Base-by-base conservation (phyloP, 176 grass and related monocot genomes). In the Juncus effusus region DNA sequence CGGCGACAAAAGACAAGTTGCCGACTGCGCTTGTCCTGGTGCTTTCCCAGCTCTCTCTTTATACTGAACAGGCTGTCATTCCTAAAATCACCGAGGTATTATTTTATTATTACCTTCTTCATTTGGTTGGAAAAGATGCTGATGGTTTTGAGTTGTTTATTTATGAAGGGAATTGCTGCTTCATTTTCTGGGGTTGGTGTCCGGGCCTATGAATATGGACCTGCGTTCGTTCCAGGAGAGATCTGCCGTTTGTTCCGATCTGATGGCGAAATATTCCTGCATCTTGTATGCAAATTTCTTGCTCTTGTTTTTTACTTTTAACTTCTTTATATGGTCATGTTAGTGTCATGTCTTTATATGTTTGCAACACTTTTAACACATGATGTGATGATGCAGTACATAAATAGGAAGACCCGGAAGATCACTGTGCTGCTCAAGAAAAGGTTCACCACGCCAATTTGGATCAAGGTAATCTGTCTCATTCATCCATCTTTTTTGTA, bases 331-430 rank as follows among this genome's bases (percentile, higher is more conserved):
- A 62, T 75, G 58, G 1, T 28, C 61, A 6, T 74, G 11, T 59
- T 49, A 63, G 3, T 8, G 38, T 19, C 42, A 54, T 58, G n/a
- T 42, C 56, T 59, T 13, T 72, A 42, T 59, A 28, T 28, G 19
- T 28, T 28, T 28, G 19, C 19, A 28, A 28, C 19, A 28, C 19
- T 28, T 28, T 28, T 28, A 28, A 28, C 19, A 28, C 19, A 28
- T 28, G 9, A 36, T 71, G 10, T 81, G 63, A 19, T 60, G 65
- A 63, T 71, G 59, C 80, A 99, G 95, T 99, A 99, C 69, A 90
- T 99, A 81, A 99, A 87, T 81, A 81, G 80, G 81, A 99, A 84
- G 84, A 99, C 95, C 38, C 85, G 84, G 53, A 99, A 99, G 83
- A 93, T 99, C 56, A 90, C 95, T 12, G 69, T 84, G 67, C 80